These are phyloP conservation scores for Capsicum pubescens DNA, from an alignment of 257 asterid genomes.

Conservation along the genomic window DNA sequence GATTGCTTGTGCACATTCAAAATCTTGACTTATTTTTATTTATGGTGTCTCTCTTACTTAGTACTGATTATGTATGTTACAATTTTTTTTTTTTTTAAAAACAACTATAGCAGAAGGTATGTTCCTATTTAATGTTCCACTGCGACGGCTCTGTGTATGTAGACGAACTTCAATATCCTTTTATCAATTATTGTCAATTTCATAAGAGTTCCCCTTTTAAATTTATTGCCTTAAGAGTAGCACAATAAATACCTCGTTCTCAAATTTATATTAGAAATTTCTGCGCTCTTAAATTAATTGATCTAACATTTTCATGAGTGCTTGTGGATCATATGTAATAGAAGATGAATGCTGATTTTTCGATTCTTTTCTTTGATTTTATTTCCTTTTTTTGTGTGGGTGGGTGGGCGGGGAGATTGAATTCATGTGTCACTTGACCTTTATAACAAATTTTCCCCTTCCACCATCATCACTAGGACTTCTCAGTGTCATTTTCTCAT, in stretches of 20 bases:
- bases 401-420: background rate
- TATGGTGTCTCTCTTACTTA: too few species aligned
- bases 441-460: background rate
- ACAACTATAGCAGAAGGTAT: background rate
- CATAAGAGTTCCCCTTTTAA: background rate
- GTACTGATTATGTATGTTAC: too few species aligned
- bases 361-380: background rate
- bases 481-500: background rate
- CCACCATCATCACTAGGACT: background rate
- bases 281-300: background rate
- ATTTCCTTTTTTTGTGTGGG: too few species aligned
- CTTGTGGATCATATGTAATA: background rate
- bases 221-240: background rate
- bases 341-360: background rate
- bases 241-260: background rate
- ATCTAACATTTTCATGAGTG: background rate
- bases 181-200: background rate
- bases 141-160: background rate
- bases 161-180: background rate
- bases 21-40: background rate
- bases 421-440: background rate
- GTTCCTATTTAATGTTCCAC: background rate
- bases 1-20: too few species aligned
- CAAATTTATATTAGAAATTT: background rate
- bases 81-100: background rate